A percentile compares a stretch with the other conserved stretches of the same genome.
These are phyloP conservation scores for Macrocybe gigantea DNA, from an alignment of 768 basidiomycete genomes.

Conservation along the genomic window DNA sequence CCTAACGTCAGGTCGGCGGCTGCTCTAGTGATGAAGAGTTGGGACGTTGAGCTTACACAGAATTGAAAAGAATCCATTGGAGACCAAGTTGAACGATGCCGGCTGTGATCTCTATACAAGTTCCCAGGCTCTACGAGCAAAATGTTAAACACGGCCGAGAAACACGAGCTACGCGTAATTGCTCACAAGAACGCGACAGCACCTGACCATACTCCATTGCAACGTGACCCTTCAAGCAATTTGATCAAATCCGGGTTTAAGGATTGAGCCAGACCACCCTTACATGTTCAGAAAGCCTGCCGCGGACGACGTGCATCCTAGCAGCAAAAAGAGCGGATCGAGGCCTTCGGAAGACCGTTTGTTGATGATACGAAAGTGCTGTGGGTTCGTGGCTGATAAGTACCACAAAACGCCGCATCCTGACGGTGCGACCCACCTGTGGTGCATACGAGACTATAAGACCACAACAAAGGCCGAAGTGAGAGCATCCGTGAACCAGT, in stretches of 20 bases:
- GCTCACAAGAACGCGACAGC: slow-evolving; percentile 75
- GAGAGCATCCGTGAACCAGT: slow-evolving; percentile 64
- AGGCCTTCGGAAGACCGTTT: slow-evolving; percentile 82
- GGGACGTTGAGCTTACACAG: slow-evolving; percentile 55
- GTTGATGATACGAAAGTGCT: slow-evolving; percentile 80
- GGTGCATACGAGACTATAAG: slow-evolving; percentile 81
- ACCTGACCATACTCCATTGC: slow-evolving; percentile 77
- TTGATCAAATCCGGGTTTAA: slow-evolving; percentile 1
- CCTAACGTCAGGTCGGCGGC: slow-evolving; percentile 46
- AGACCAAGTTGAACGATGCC: slow-evolving; percentile 78
- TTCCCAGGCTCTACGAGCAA: slow-evolving; percentile 49
- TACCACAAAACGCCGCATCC: not conserved
- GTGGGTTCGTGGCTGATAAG: not conserved
- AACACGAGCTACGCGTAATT: not conserved
- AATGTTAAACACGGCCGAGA: not conserved
- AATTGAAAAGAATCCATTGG: slow-evolving; percentile 80
- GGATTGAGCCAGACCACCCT: slow-evolving; percentile 12
- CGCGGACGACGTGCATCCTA: slow-evolving; percentile 81
- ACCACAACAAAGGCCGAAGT: slow-evolving; percentile 63
- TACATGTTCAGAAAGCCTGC: slow-evolving; percentile 84
- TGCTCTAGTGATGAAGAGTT: not conserved
- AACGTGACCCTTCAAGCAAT: slow-evolving; percentile 59
- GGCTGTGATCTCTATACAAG: slow-evolving; percentile 73
- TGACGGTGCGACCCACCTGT: slow-evolving; percentile 44
- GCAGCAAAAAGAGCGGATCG: slow-evolving; percentile 85